Base-by-base conservation (phyloP, 805 yeast species). In the Candida dajiaensis region DNA sequence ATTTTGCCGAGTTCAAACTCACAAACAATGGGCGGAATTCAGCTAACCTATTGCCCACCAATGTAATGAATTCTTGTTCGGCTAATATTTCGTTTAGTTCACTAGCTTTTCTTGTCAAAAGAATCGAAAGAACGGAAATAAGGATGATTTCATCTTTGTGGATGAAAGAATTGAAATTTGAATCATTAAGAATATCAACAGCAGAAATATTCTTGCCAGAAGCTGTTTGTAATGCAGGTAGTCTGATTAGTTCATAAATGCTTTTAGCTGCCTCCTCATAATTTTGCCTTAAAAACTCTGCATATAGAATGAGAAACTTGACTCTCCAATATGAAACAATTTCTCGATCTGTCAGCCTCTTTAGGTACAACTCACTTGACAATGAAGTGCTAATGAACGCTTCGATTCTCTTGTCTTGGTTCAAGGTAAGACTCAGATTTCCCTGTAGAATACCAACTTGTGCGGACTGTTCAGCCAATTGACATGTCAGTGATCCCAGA, bases 291-390 rank as follows among this genome's bases (percentile, higher is more conserved):
- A 60, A 45, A 40, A 63, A 64, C 13, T 56, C 41, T 2, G 62
- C 54, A 49, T 56, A 52, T 5, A 64, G 21, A 2, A 59, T 48
- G 11, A 55, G 44, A 38, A 55, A 53, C 20, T 56, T 55, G 6
- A 62, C 53, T 45, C 59, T 55, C 60, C 62, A 63, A 43, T 51
- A 62, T 2, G 63, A 49, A 11, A 41, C 35, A 8, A 57, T 51
- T 43, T 63, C 67, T 2, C 31, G 22, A 1, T 45, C 49, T 1
- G 60, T 60, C 12, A 58, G 35, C 47, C 58, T 52, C 36, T 60
- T 57, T 18, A 44, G 13, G 18, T 57, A 60, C 10, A 55, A 20
- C 28, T 60, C 63, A 42, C 52, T 57, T 3, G 62, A 51, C 28
- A 47, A 35, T 3, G 61, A 48, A 13, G 54, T 50, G 6, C 56